Evolutionary conservation across 176 grass and related monocot genomes (phyloP), one percentile per base, ranked within the genome.

Genomic region (Olyra latifolia): DNA sequence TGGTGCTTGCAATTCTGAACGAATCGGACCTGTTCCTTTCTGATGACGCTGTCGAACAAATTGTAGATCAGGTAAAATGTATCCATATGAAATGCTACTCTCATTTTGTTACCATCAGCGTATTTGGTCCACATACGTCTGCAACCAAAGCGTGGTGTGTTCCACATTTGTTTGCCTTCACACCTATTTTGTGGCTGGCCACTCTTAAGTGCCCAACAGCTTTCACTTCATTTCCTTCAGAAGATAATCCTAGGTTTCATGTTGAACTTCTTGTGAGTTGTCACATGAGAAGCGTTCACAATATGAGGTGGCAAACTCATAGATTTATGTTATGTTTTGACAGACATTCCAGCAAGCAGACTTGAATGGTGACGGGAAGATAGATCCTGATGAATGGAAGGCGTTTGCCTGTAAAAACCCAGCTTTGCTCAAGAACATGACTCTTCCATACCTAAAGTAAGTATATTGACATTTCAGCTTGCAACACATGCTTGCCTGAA

Each of bases 1-100:
- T 98, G 96, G 96, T 98, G 16, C 47, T 89, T 22, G 96, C 96
- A 58, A 67, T 98, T 86, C 73, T 98, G 71, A 89, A 89, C 29
- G 96, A 98, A 82, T 98, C 96, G 1, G 86, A 89, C 41, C 46
- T 95, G 25, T 1, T 54, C 52, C 92, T 98, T 54, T 98, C 92
- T 59, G 92, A 98, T 35, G 96, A 98, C 4, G 64, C 86, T 17
- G 83, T 98, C 1, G 88, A 98, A 69, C 46, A 76, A 83, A 98
- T 98, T 76, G 88, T 98, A 25, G 79, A 91, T 76, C 87, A 91
- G 88, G 96, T 95, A 78, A 64, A 81, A 16, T 32, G 63, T 69
- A 65, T 61, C 15, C 27, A 80, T 43, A 83, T 24, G 41, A 49
- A 74, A 40, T 29, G 15, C 48, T 72, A 49, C n/a, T 72, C 58